A percentile compares a stretch with the other conserved stretches of the same genome.
These are phyloP conservation scores for Scedosporium boydii DNA, from an alignment of 2,329 filamentous ascomycete species.

Conservation along the genomic window DNA sequence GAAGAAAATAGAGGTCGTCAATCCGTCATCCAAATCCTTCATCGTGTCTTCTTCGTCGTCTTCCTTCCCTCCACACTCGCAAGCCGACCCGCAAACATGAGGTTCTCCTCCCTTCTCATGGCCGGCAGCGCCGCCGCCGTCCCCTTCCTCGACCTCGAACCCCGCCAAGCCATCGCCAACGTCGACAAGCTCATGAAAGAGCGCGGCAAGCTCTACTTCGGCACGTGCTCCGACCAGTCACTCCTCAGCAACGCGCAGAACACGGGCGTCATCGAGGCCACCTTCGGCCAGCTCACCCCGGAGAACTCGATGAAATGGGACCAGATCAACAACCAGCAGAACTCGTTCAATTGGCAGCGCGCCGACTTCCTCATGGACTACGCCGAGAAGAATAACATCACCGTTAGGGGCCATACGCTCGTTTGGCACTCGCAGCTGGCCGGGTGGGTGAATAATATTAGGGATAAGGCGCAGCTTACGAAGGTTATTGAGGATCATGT, in stretches of 20 bases:
- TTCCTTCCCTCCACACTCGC: not conserved
- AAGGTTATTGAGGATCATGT: slow-evolving; percentile 51
- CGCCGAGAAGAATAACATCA: slow-evolving; percentile 44
- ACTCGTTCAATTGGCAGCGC: slow-evolving; percentile 43
- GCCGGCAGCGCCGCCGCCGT: slow-evolving; percentile 6
- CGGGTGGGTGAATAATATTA: slow-evolving; percentile 48
- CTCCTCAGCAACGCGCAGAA: slow-evolving; percentile 40
- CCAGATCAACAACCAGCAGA: slow-evolving; percentile 35
- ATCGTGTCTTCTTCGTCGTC: not conserved
- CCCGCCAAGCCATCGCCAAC: slow-evolving; percentile 6
- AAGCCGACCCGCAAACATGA: not conserved
- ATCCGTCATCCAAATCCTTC: not conserved
- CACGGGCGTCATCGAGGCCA: slow-evolving; percentile 40
- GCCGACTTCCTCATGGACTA: slow-evolving; percentile 52
- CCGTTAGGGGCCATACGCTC: slow-evolving; percentile 56
- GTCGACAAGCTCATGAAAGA: slow-evolving; percentile 3
- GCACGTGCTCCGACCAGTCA: slow-evolving; percentile 45
- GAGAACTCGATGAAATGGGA: slow-evolving; percentile 69
- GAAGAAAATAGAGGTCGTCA: not conserved
- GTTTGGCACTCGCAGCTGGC: slow-evolving; percentile 55
- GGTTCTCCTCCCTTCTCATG: slow-evolving; percentile 1
- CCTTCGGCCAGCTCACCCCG: slow-evolving; percentile 56
- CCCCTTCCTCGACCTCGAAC: slow-evolving; percentile 7
- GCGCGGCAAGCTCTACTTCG: slow-evolving; percentile 55
- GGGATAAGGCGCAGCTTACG: slow-evolving; percentile 40